phyloP scores from a whole-genome alignment of 2,329 filamentous ascomycete species.

The Epichloe glyceriae region DNA sequence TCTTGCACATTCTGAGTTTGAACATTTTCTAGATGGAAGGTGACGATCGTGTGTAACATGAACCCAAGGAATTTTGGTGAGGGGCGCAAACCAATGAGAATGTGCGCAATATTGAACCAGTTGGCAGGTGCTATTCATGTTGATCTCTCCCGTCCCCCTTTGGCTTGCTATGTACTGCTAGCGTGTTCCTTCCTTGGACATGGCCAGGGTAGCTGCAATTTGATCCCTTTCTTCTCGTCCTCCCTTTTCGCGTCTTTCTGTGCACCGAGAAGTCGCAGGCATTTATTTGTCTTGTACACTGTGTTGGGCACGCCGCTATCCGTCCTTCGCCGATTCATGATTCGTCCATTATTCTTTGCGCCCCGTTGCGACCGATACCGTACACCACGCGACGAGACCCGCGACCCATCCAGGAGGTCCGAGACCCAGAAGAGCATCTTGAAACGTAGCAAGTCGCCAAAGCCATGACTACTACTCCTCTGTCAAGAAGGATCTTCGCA shows the following conservation, averaged over 20 bases:
- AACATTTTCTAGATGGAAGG: no score
- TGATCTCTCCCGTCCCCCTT: no score
- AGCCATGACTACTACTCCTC: conserved; percentile 12
- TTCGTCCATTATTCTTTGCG: background rate
- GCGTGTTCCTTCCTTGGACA: background rate
- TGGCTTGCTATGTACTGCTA: background rate
- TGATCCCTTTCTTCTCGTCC: background rate
- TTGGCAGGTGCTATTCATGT: background rate
- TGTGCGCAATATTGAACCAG: no score
- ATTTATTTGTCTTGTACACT: conserved; percentile 12
- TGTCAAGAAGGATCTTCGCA: conserved; percentile 8
- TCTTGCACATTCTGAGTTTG: no score
- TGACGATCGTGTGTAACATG: no score
- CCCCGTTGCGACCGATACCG: background rate
- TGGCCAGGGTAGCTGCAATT: background rate
- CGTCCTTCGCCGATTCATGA: background rate
- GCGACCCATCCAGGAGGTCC: background rate
- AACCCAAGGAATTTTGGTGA: no score
- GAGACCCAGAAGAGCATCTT: conserved; percentile 1
- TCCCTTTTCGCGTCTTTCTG: background rate
- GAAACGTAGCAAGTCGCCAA: conserved; percentile 4
- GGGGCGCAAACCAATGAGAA: no score
- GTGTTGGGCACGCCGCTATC: background rate
- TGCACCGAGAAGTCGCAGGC: conserved; percentile 6
- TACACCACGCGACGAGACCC: background rate